phyloP scores from a whole-genome alignment of 2,329 filamentous ascomycete genomes.

The Alternaria novae-zelandiae region DNA sequence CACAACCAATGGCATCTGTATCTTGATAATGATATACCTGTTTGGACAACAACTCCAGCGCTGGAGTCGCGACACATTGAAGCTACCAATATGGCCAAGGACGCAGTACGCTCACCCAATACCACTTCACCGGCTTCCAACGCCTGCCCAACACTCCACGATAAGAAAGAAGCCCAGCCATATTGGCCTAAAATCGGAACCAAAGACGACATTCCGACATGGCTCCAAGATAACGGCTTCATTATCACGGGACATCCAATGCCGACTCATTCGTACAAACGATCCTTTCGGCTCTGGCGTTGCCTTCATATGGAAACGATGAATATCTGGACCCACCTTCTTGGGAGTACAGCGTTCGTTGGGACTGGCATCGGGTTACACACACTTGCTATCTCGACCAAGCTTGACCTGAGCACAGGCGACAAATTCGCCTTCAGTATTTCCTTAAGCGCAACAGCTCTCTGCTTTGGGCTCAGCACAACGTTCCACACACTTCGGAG shows the following conservation, averaged over 20 bases:
- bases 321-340: constrained; percentile 7
- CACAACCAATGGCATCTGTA: not conserved
- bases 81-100: not conserved
- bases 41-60: not conserved
- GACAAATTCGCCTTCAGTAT: not conserved
- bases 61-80: not conserved
- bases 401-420: not conserved
- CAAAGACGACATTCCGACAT: not conserved
- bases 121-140: not conserved
- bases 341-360: constrained; percentile 18
- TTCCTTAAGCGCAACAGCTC: not conserved
- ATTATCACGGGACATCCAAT: not conserved
- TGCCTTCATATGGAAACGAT: constrained; percentile 2
- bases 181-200: not conserved
- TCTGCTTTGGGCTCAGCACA: not conserved
- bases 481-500: constrained; percentile 38
- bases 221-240: not conserved
- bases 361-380: not conserved
- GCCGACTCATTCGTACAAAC: not conserved
- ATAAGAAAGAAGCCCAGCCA: not conserved
- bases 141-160: not conserved
- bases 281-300: constrained; percentile 3
- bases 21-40: not conserved
- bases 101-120: not conserved
- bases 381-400: not conserved